These are phyloP conservation scores for Chaetomium cochliodes DNA, from an alignment of 495 filamentous ascomycete species.

Conservation along the genomic window DNA sequence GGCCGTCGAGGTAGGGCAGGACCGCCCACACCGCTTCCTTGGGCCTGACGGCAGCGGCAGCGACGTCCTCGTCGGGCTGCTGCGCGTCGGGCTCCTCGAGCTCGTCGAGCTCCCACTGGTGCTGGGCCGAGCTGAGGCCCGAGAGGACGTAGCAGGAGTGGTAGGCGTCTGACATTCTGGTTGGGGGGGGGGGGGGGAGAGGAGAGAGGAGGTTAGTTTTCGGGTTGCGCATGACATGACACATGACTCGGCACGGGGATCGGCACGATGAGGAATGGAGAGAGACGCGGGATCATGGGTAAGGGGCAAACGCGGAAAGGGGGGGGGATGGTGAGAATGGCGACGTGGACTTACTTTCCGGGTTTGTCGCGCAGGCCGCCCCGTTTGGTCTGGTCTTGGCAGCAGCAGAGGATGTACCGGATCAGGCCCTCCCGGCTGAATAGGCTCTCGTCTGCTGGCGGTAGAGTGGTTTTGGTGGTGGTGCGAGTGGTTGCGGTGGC, in stretches of 20 bases:
- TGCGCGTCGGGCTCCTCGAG: neutral
- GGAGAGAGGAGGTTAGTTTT: neutral
- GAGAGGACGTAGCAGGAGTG: slow-evolving; percentile 88
- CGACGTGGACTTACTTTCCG: slow-evolving; percentile 62
- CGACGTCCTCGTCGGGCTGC: too few relatives aligned
- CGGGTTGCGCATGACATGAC: neutral
- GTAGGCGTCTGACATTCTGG: slow-evolving; percentile 77
- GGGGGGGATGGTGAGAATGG: neutral
- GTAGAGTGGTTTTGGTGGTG: slow-evolving; percentile 13
- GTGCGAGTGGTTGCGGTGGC: slow-evolving; percentile 4
- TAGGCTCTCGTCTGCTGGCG: slow-evolving; percentile 41
- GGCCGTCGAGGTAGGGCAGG: slow-evolving; percentile 47
- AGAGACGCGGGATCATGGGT: slow-evolving; percentile 3
- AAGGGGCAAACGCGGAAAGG: neutral
- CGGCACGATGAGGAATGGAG: neutral
- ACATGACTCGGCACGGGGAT: slow-evolving; percentile 8
- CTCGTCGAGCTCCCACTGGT: slow-evolving; percentile 62
- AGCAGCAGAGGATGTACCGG: slow-evolving; percentile 85
- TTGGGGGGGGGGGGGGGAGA: neutral
- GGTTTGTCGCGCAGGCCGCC: slow-evolving; percentile 95
- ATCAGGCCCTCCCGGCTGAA: slow-evolving; percentile 83
- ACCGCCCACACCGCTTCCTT: slow-evolving; percentile 56
- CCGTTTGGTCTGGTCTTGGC: slow-evolving; percentile 63
- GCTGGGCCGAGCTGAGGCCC: slow-evolving; percentile 78
- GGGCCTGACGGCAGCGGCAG: too few relatives aligned